Percentiles rank a stretch among this genome's conserved stretches.
Conservation (phyloP, 495 filamentous ascomycete genomes). For the Viridothelium virens region DNA sequence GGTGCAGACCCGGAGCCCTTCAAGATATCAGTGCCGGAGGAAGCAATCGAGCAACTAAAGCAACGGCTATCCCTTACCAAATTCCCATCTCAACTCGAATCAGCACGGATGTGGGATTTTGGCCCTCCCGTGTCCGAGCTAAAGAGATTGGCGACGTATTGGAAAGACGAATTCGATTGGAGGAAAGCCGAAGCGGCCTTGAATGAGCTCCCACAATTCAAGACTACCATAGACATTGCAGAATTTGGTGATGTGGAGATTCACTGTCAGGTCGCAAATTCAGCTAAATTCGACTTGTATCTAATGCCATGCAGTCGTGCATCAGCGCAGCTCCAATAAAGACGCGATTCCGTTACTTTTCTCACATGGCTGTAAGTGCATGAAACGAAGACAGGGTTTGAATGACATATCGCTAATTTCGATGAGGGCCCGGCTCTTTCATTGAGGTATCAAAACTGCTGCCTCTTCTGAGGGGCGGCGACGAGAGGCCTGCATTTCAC, state of each 20-base stretch:
- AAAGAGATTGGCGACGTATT: constrained; percentile 40
- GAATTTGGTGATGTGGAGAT: constrained; percentile 39
- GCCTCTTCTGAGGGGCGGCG: constrained; percentile 16
- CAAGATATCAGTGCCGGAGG: constrained; percentile 36
- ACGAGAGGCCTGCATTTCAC: constrained; percentile 20
- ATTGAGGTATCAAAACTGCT: constrained; percentile 19
- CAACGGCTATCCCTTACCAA: constrained; percentile 36
- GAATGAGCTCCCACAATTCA: constrained; percentile 41
- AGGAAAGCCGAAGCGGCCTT: constrained; percentile 37
- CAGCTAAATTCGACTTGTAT: neutral
- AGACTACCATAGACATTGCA: constrained; percentile 32
- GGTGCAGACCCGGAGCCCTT: constrained; percentile 19
- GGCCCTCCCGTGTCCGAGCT: constrained; percentile 44
- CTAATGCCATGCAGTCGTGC: constrained; percentile 28
- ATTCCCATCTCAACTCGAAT: constrained; percentile 26
- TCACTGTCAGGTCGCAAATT: constrained; percentile 28
- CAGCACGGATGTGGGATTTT: neutral
- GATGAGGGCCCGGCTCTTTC: constrained; percentile 17
- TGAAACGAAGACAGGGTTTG: neutral
- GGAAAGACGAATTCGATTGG: constrained; percentile 46
- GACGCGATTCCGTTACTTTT: constrained; percentile 42
- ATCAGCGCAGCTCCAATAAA: constrained; percentile 33
- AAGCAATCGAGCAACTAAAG: constrained; percentile 32
- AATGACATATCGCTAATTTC: neutral
- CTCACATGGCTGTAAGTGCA: constrained; percentile 37